These are phyloP conservation scores for Boletus smithii DNA, from an alignment of 1,284 basidiomycete species.

Conservation along the genomic window DNA sequence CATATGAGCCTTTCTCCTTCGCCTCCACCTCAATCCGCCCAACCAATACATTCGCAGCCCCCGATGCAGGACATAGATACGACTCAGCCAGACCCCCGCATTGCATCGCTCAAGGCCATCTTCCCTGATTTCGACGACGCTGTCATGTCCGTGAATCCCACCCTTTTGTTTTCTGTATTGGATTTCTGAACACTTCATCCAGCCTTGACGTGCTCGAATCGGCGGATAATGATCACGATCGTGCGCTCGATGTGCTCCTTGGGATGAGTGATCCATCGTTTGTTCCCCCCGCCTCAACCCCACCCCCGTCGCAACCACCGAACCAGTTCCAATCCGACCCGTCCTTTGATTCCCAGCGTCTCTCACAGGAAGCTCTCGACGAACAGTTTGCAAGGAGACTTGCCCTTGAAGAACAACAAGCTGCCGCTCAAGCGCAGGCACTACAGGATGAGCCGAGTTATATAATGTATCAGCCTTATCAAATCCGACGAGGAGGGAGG, in stretches of 20 bases:
- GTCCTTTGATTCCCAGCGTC: conserved; percentile 10
- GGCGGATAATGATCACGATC: conserved; percentile 61
- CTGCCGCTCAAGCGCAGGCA: conserved; percentile 36
- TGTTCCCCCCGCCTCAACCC: conserved; percentile 34
- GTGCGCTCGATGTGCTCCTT: conserved; percentile 67
- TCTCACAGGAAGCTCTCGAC: conserved; percentile 67
- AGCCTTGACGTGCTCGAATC: conserved; percentile 68
- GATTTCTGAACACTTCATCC: conserved; percentile 6
- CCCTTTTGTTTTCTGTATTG: no score
- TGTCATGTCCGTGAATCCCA: conserved; percentile 58
- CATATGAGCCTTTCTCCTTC: conserved; percentile 23
- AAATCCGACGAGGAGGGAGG: conserved; percentile 19
- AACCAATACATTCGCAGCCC: not conserved
- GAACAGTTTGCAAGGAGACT: conserved; percentile 71
- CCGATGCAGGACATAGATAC: conserved; percentile 1
- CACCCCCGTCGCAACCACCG: conserved; percentile 9
- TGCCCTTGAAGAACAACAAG: conserved; percentile 61
- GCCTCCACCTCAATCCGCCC: conserved; percentile 8
- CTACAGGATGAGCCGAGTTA: conserved; percentile 16
- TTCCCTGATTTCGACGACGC: conserved; percentile 77
- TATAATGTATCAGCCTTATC: conserved; percentile 23
- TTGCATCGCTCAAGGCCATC: conserved; percentile 60
- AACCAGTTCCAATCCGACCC: conserved; percentile 14
- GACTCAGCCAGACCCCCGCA: conserved; percentile 40
- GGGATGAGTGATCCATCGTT: conserved; percentile 81